Evolutionary conservation across 1,284 basidiomycete species (phyloP), one percentile per base, ranked within the genome.

Genomic region (Sporisorium scitamineum): DNA sequence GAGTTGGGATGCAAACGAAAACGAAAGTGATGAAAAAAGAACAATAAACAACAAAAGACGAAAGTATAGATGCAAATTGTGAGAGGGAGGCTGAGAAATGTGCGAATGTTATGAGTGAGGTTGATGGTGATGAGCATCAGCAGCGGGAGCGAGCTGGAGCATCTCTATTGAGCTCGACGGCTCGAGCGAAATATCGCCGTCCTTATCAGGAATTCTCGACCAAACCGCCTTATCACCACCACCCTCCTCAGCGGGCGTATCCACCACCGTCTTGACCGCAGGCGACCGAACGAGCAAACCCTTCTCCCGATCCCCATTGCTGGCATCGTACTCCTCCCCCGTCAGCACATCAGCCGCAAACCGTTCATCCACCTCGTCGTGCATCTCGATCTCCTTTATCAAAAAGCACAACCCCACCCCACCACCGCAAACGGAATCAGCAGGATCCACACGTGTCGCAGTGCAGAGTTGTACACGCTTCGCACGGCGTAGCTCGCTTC

Each of bases 351-450:
- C 63, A 22, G 60, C 62, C 1, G 66, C 67, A 26, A 64, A 74
- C 11, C 61, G 24, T 27, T 74, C 59, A 26, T 74, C 71, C 10
- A 66, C 56, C 32, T 74, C 65, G 20, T 74, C 71, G 41, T 74
- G 71, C 66, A 74, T 67, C 34, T 74, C 62, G 27, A 70, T 31
- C 47, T 69, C 66, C 42, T 50, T 61, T 55, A 74, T 65, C 31
- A 45, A 14, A 20, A 61, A 66, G 47, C 71, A 74, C 26, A 50
- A 1, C 29, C 37, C 61, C 64, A 68, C 1, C 71, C 71, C 0
- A 53, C 52, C 1, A 32, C 62, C 2, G 71, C 71, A 31, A 74
- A 70, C 0, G 71, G 71, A 5, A 74, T 59, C 5, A 70, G 26
- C 26, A 68, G 18, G 3, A 65, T 22, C 71, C 71, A 74, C 16